Conservation (phyloP, 2,329 filamentous ascomycete species). For the Penicillium sp. region DNA sequence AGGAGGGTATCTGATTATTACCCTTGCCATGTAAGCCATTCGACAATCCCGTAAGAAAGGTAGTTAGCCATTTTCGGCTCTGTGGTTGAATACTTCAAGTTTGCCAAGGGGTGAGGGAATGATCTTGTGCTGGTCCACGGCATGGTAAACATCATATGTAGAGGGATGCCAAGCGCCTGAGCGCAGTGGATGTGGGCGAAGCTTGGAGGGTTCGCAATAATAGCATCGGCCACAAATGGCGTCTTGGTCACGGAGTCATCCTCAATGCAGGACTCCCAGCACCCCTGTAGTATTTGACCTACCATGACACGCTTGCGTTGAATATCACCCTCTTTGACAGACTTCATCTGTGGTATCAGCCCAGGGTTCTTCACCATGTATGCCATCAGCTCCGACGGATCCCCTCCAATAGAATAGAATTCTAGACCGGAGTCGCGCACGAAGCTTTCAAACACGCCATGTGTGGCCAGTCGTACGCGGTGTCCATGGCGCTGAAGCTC, state of each 20-base stretch:
- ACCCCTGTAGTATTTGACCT: conserved; percentile 31
- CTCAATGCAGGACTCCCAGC: conserved; percentile 33
- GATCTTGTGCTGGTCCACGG: conserved; percentile 43
- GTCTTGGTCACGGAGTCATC: conserved; percentile 18
- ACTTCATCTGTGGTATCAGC: conserved; percentile 31
- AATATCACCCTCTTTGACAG: conserved; percentile 28
- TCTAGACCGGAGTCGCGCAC: conserved; percentile 51
- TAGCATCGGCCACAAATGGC: conserved; percentile 50
- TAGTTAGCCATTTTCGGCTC: conserved; percentile 40
- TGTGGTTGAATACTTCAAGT: conserved; percentile 36
- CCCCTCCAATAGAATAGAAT: conserved; percentile 55
- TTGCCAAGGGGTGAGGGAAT: conserved; percentile 49
- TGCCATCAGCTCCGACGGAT: conserved; percentile 50
- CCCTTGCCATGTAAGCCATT: conserved; percentile 49
- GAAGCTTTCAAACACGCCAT: conserved; percentile 52
- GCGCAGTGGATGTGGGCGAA: conserved; percentile 52
- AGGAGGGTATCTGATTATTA: conserved; percentile 5
- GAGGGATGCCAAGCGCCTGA: conserved; percentile 45
- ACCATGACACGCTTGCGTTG: conserved; percentile 24
- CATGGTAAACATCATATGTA: conserved; percentile 52
- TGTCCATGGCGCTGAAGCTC: conserved; percentile 52
- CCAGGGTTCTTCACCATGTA: conserved; percentile 48
- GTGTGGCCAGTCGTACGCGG: conserved; percentile 56
- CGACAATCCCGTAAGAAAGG: conserved; percentile 44
- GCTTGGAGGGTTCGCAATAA: conserved; percentile 51